Base-by-base conservation (phyloP, 139 green algal species). In the Micromonas commoda region DNA sequence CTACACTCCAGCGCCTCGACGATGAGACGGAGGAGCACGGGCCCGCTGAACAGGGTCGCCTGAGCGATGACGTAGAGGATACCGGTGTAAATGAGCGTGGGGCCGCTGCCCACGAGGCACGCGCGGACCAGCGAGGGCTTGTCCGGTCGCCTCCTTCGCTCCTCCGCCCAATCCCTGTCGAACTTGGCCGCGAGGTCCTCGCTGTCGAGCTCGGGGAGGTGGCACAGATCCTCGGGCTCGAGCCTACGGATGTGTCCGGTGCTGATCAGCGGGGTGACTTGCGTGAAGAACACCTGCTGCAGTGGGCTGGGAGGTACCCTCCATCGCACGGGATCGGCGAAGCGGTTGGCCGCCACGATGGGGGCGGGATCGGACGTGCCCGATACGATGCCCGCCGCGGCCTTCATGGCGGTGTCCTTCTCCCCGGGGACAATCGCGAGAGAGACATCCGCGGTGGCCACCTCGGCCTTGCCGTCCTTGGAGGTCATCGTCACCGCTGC, bases 51-150 rank as follows among this genome's bases (percentile, higher is more conserved):
- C 60, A 73, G 28, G 20, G 37, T 28, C 31, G 31, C 37, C 65
- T 79, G 73, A 6, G 37, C 38, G 13, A 79, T 63, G 0, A 16
- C 60, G 73, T 72, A 79, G 34, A 79, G 39, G 38, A 60, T 33
- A 35, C 73, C 73, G 31, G 73, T 77, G 39, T 31, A 61, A 0
- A 79, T 32, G 32, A 79, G 45, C 60, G 57, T 71, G 37, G 45
- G 45, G 32, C 39, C 72, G 32, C 60, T 24, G 23, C 37, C 24
- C 24, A 19, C 1, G 28, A 79, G 21, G 13, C 61, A 37, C 34
- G 37, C 60, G 9, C 4, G 35, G 6, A 73, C 28, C 31, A 79
- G 37, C 5, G 45, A 72, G 2, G 51, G 52, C 16, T 77, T 53
- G 3, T 66, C 23, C 33, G 66, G 31, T 6, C 5, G 0, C 45